Base-by-base conservation (phyloP, 768 basidiomycete genomes). In the Megacollybia marginata region DNA sequence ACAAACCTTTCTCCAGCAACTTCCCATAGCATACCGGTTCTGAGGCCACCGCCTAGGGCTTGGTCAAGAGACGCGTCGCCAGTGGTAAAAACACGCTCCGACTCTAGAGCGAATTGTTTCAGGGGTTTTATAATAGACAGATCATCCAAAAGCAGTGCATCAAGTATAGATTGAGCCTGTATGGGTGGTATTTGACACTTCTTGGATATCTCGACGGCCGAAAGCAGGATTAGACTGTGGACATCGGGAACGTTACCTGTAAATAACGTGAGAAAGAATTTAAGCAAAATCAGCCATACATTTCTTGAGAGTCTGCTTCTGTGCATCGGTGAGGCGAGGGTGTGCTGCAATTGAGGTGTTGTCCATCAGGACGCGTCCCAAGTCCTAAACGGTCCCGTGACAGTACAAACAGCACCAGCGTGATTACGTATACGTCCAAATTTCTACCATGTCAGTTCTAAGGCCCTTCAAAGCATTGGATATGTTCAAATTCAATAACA, bases 401-500 rank as follows among this genome's bases (percentile, higher is more conserved):
- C 23, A 28, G 23, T 6, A 28, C 23, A 28, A 28, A 28, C 23
- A 28, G 23, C 23, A 28, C 4, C 23, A 28, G 23, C 23, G 23
- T 28, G 23, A 28, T 28, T 28, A 28, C 23, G 23, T 28, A 28
- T 6, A 28, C 23, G 23, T 28, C n/a, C 23, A 28, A 28, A 28
- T 28, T 28, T 28, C 23, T 28, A 28, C 23, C 23, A 96, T 96
- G 93, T 92, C 89, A 63, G 67, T 93, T 50, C 70, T 88, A 1
- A 77, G 93, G 44, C 85, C 92, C 13, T 94, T 96, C 74, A 77
- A 79, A 63, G 90, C 92, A 10, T 80, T 83, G 0, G 93, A 97
- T 66, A 77, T 95, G 68, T 90, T 95, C 73, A 85, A 79, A 57
- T 95, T 94, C 70, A 96, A 96, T 62, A 89, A 89, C 61, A 79